Base-by-base conservation (phyloP, 2,329 filamentous ascomycete genomes). In the Exserohilum rostratum region DNA sequence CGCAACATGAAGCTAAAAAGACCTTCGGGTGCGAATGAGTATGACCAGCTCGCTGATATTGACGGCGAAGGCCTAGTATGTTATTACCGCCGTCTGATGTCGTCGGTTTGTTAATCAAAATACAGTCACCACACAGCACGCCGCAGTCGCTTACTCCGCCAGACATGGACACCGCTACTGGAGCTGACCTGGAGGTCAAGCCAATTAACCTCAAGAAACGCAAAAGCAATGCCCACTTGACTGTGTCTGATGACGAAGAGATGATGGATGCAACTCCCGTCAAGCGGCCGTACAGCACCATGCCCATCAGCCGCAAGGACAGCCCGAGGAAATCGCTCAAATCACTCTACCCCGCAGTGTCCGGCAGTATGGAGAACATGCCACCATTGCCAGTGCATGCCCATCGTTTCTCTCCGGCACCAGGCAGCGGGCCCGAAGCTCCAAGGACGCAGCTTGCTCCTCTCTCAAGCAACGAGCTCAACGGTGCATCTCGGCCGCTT, bases 1-100 rank as follows among this genome's bases (percentile, higher is more conserved):
- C 64, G 71, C 22, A 74, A 74, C 56, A 73, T 71, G 69, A 73
- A 73, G 59, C 64, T 74, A 5, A 74, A 74, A 58, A 61, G 69
- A 30, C 65, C 67, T 3, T 73, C 70, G 6, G 60, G 62, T 22
- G 64, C 61, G 31, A 68, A 66, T 37, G 70, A 73, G 7, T 67
- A 68, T 55, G 70, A 72, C 15, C 61, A 64, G 10, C 57, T 70
- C 30, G 67, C 67, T 27, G 71, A 73, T 18, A 62, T 70, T 5
- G 71, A 74, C 34, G 61, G 58, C 12, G 68, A 71, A 11, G 63
- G 58, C 33, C 50, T 55, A 22, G 60, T 64, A 58, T 61, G 66
- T 58, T 45, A 11, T 31, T 44, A 25, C 13, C 33, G n/a, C 12
- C 10, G 7, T 46, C n/a, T 30, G n/a, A 38, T 48, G 12, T 13